phyloP scores from a whole-genome alignment of 1,284 basidiomycete genomes.

The Cutaneotrichosporon cyanovorans region DNA sequence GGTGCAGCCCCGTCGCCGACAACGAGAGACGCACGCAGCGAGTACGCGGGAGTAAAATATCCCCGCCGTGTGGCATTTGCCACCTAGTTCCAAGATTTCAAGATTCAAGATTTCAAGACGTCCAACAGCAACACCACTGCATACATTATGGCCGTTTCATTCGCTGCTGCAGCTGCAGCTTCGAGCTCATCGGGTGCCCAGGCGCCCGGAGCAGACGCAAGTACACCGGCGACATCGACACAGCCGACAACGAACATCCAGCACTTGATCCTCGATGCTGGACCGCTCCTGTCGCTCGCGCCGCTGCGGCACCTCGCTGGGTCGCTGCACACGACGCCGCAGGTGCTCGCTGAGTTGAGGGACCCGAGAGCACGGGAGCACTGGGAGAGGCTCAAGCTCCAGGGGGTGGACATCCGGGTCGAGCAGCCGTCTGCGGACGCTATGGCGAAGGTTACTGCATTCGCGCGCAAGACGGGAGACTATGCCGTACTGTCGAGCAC shows the following conservation, averaged over 20 bases:
- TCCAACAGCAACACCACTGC: neutral
- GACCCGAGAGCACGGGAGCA: slow-evolving; percentile 78
- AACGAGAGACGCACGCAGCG: too few relatives aligned
- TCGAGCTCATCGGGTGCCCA: neutral
- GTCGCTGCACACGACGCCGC: slow-evolving; percentile 75
- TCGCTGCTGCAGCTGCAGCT: slow-evolving; percentile 10
- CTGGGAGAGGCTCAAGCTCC: slow-evolving; percentile 58
- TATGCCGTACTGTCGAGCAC: slow-evolving; percentile 85
- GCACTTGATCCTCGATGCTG: slow-evolving; percentile 82
- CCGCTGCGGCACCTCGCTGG: slow-evolving; percentile 76
- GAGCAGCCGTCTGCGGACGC: slow-evolving; percentile 65
- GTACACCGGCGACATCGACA: neutral
- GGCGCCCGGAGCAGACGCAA: neutral
- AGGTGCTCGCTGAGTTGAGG: slow-evolving; percentile 79
- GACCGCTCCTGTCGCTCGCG: slow-evolving; percentile 76
- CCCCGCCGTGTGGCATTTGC: too few relatives aligned
- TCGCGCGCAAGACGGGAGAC: slow-evolving; percentile 94
- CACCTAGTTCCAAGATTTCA: too few relatives aligned
- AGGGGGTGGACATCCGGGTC: slow-evolving; percentile 68
- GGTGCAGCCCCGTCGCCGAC: too few relatives aligned
- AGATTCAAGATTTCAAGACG: too few relatives aligned
- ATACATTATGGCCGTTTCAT: slow-evolving; percentile 13
- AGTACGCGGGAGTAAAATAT: too few relatives aligned
- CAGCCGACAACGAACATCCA: slow-evolving; percentile 48
- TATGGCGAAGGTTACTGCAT: slow-evolving; percentile 73